A percentile compares a stretch with the other conserved stretches of the same genome.
These are phyloP conservation scores for Persicaria tinctoria DNA, from an alignment of 148 eudicot genomes.

Conservation along the genomic window DNA sequence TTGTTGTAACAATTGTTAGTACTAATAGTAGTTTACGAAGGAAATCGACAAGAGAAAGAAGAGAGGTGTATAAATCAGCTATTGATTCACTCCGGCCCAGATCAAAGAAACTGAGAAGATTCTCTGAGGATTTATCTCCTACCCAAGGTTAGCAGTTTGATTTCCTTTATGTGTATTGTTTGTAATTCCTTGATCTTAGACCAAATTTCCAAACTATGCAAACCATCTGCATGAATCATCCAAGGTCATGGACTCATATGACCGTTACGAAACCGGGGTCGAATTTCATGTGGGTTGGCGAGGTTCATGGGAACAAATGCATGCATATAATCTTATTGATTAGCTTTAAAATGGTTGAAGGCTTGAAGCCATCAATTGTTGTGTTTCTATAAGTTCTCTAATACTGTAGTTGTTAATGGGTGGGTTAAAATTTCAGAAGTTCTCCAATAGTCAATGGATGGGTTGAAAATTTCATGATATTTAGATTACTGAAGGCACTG, in stretches of 20 bases:
- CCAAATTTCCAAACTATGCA: not conserved
- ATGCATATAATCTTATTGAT: not conserved
- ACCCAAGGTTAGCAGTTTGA: slow-evolving; percentile 27
- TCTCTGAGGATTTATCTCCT: slow-evolving; percentile 18
- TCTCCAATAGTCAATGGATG: not conserved
- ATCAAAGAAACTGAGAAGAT: slow-evolving; percentile 24
- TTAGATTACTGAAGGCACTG: not conserved
- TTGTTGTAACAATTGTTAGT: not conserved
- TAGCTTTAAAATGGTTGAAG: not conserved
- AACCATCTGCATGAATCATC: not conserved
- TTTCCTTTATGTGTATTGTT: not conserved
- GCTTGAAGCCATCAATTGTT: not conserved
- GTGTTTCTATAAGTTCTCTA: not conserved
- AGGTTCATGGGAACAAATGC: not conserved
- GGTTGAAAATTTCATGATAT: not conserved
- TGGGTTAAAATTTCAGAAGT: not conserved
- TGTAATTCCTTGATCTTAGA: not conserved
- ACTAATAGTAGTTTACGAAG: not conserved
- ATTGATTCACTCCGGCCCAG: slow-evolving; percentile 18
- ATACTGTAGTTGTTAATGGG: not conserved
- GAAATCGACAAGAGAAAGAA: slow-evolving; percentile 12
- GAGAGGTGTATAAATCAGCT: slow-evolving; percentile 13
- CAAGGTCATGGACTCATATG: not conserved
- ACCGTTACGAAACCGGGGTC: not conserved
- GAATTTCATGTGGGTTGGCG: not conserved